Base-by-base conservation (phyloP, 805 yeast species). In the Myxozyma sirexii region DNA sequence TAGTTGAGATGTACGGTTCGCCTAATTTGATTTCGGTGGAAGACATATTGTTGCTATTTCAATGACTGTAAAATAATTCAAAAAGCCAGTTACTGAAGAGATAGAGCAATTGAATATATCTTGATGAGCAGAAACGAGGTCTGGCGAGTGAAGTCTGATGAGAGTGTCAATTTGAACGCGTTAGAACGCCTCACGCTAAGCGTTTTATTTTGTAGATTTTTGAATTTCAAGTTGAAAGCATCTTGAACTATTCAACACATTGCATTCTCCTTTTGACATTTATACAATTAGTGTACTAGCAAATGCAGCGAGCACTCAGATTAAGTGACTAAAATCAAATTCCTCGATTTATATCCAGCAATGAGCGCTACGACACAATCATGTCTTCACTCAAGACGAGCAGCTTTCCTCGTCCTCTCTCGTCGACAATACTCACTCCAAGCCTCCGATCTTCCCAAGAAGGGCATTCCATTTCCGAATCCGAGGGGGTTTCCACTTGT, bases 1-100 rank as follows among this genome's bases (percentile, higher is more conserved):
- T 8, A 17, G 19, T 10, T 13, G 2, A 19, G 29, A 44, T 57
- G 1, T 39, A 53, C 61, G 49, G 54, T 31, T 51, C 56, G 46
- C 56, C 57, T 10, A 24, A 46, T 41, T 53, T 48, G 35, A 37
- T 23, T 37, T 37, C 53, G 23, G 53, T 37, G 24, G 53, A 48
- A 19, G 53, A 19, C 43, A 29, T 45, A n/a, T 12, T 45, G 15
- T 12, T 15, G 2, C 31, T 4, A 10, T 7, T 23, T 12, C 29
- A 24, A 43, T 21, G 17, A 3, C 4, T 13, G 10, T 24, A 24
- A 12, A 21, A 8, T 4, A 43, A 23, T 6, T 13, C 10, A 23
- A 12, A 4, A 12, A 5, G 1, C 6, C 6, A 17, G 8, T 3
- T 1, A 6, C 15, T 21, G 31, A 17, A n/a, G n/a, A 42, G 21